These are phyloP conservation scores for Ceratocystiopsis brevicomis DNA, from an alignment of 2,329 filamentous ascomycete species.

Conservation along the genomic window DNA sequence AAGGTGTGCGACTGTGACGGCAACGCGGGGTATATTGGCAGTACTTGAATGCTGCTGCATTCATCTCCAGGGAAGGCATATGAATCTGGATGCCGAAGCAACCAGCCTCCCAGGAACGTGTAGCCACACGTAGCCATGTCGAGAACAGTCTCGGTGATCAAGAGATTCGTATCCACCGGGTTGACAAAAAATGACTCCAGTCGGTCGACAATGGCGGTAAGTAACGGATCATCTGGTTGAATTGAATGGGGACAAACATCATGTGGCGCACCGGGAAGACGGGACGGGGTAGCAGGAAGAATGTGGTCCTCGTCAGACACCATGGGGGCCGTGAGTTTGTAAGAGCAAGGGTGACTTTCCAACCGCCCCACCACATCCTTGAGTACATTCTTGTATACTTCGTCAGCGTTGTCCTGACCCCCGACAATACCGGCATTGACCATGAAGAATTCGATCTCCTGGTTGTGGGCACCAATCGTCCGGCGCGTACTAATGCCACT, in stretches of 20 bases:
- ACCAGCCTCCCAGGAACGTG: constrained; percentile 77
- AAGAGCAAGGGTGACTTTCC: constrained; percentile 55
- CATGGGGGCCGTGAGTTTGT: constrained; percentile 46
- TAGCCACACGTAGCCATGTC: constrained; percentile 71
- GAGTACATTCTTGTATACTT: constrained; percentile 51
- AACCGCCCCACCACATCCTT: constrained; percentile 51
- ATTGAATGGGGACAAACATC: constrained; percentile 44
- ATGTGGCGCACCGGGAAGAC: constrained; percentile 39
- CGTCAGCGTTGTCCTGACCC: constrained; percentile 50
- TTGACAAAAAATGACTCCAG: constrained; percentile 75
- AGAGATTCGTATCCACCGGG: constrained; percentile 76
- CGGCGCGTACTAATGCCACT: constrained; percentile 20
- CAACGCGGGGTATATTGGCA: too few species aligned
- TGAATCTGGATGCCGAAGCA: constrained; percentile 51
- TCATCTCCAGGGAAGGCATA: constrained; percentile 17
- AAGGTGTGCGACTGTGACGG: too few species aligned
- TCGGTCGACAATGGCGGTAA: constrained; percentile 45
- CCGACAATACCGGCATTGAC: constrained; percentile 49
- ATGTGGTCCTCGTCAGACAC: constrained; percentile 36
- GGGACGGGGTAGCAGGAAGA: constrained; percentile 33
- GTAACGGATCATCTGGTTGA: constrained; percentile 40
- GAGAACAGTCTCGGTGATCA: constrained; percentile 65
- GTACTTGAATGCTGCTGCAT: too few species aligned
- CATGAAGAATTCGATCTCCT: constrained; percentile 56
- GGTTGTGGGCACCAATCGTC: constrained; percentile 55